Base-by-base conservation (phyloP, 176 grass and related monocot genomes). In the Rhynchospora tenuis region DNA sequence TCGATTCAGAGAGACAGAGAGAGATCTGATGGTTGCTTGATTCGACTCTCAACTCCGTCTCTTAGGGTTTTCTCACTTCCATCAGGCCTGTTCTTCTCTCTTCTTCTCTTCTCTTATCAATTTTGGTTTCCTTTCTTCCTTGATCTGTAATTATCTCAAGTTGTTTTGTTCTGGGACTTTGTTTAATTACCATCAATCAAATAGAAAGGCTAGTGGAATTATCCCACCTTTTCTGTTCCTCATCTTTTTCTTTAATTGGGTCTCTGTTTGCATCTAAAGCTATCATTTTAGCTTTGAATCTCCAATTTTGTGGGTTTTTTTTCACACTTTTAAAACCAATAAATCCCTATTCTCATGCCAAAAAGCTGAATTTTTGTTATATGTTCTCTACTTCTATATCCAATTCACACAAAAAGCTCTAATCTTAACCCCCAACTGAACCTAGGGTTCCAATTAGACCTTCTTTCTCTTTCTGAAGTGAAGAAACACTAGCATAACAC, bases 181-280 rank as follows among this genome's bases (percentile, higher is more conserved):
- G 55, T 45, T 63, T 45, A 61, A 57, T 62, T 81, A 60, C 26
- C 17, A 48, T 48, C 52, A 82, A 28, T 54, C 46, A 13, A 38
- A 11, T 75, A 55, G 22, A 51, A 38, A 75, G 42, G 43, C 23
- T 82, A 48, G 19, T 15, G 22, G 31, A 64, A 23, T 81, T 42
- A 64, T 14, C 59, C 47, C 54, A n/a, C 76, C 54, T 64, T 64
- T 64, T 82, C 43, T 62, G 63, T 82, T 81, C 56, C 28, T 77
- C 50, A 77, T 76, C 47, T 55, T 76, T 75, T 75, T 24, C 23
- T 16, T 82, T 47, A 82, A 66, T 82, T 82, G 44, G 42, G 52
- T 22, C 80, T 82, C 59, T 66, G 42, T 82, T 82, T 51, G 52
- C 45, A 65, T 68, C 59, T 63, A 68, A 64, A 82, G 80, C 62